These are phyloP conservation scores for Marvania coccoides DNA, from an alignment of 139 green algal species.

Conservation along the genomic window DNA sequence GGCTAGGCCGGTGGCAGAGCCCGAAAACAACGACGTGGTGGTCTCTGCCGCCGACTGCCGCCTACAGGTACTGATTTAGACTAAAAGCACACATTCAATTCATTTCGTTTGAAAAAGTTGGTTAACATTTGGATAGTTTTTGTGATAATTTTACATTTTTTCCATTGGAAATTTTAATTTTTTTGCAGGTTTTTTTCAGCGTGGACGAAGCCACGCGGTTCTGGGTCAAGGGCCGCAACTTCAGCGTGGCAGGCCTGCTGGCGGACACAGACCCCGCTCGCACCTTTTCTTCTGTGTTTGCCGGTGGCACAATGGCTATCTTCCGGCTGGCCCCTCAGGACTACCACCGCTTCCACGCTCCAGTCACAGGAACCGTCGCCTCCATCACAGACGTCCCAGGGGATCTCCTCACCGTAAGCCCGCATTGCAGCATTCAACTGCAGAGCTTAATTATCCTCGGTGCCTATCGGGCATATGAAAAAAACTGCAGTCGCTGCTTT, in stretches of 20 bases:
- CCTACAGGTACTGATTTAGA: no score
- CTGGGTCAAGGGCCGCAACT: constrained; percentile 60
- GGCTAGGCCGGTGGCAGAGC: constrained; percentile 31
- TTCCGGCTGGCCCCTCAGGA: constrained; percentile 31
- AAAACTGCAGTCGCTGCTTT: no score
- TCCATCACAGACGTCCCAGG: constrained; percentile 26
- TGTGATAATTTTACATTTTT: no score
- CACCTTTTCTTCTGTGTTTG: constrained; percentile 3
- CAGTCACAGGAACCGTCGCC: constrained; percentile 16
- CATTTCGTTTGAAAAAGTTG: no score
- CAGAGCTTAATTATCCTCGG: no score
- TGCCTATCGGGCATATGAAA: no score
- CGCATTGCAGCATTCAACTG: no score
- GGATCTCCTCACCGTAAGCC: constrained; percentile 12
- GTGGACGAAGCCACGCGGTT: constrained; percentile 39
- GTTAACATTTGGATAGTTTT: no score
- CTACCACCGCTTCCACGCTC: constrained; percentile 44
- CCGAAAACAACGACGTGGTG: constrained; percentile 4
- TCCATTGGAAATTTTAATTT: no score
- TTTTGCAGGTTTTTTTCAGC: constrained; percentile 23
- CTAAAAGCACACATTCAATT: no score
- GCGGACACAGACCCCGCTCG: constrained; percentile 8
- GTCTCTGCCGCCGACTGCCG: constrained; percentile 27
- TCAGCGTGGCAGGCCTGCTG: constrained; percentile 44
- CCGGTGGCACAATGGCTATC: constrained; percentile 24